Evolutionary conservation across 768 basidiomycete genomes (phyloP).

Genomic region (Coprinopsis cinerea): DNA sequence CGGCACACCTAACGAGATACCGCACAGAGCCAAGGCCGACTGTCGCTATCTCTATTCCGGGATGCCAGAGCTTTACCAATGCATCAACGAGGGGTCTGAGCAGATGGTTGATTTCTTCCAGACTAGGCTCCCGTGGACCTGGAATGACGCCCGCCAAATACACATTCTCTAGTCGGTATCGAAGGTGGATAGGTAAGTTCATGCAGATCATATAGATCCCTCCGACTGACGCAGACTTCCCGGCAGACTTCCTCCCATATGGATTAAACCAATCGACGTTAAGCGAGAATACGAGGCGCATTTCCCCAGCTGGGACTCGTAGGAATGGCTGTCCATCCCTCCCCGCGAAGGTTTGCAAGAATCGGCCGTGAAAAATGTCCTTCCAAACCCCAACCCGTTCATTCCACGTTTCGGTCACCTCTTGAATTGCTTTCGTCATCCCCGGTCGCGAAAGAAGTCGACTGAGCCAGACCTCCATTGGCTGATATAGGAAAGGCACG

Average conservation of each 20-base stretch:
- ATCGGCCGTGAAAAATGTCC: background rate
- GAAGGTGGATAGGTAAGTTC: conserved; percentile 24
- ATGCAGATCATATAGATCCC: conserved; percentile 24
- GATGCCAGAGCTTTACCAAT: conserved; percentile 23
- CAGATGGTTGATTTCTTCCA: conserved; percentile 27
- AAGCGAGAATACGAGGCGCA: conserved; percentile 20
- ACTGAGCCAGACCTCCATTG: background rate
- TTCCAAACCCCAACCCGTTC: background rate
- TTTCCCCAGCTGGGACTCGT: conserved; percentile 11
- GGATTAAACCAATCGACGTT: conserved; percentile 28
- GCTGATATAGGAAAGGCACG: background rate
- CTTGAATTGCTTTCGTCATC: conserved; percentile 16
- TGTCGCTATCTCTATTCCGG: conserved; percentile 18
- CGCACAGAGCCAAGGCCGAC: conserved; percentile 17
- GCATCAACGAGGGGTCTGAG: conserved; percentile 29
- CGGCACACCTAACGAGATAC: conserved; percentile 16
- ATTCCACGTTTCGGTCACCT: background rate
- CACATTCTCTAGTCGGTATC: conserved; percentile 14
- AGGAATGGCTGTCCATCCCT: conserved; percentile 13
- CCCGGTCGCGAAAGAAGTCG: conserved; percentile 6
- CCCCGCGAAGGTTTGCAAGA: background rate
- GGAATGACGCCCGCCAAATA: conserved; percentile 21
- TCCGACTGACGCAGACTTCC: conserved; percentile 15
- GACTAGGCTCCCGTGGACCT: conserved; percentile 18
- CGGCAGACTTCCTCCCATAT: conserved; percentile 20